These are phyloP conservation scores for Bipolaris cookei DNA, from an alignment of 2,329 filamentous ascomycete species.

Conservation along the genomic window DNA sequence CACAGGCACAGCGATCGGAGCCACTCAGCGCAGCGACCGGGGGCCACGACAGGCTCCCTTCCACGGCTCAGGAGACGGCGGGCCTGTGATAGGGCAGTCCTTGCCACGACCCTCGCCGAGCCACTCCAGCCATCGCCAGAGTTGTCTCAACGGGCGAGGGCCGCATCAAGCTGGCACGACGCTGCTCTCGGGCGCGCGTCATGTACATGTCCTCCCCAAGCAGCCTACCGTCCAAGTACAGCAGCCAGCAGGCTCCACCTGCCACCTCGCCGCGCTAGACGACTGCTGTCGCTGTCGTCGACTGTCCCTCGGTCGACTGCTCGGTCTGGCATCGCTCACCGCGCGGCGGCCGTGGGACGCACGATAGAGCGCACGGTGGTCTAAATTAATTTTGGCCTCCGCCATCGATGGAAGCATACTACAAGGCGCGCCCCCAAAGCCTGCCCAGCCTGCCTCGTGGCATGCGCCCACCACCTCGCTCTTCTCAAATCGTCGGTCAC, in stretches of 20 bases:
- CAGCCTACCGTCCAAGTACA: not conserved
- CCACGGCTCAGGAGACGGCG: conserved; percentile 28
- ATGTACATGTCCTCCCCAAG: conserved; percentile 5
- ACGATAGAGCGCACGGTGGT: conserved; percentile 15
- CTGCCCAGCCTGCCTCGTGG: conserved; percentile 8
- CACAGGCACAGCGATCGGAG: not conserved
- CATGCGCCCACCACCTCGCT: not conserved
- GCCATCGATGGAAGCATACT: not conserved
- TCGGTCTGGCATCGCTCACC: conserved; percentile 15
- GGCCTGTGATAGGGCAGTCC: conserved; percentile 27
- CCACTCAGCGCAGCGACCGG: conserved; percentile 19
- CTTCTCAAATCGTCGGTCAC: not conserved
- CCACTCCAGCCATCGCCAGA: conserved; percentile 15
- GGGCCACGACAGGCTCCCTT: conserved; percentile 15
- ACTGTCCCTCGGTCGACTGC: conserved; percentile 11
- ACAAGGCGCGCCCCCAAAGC: not conserved
- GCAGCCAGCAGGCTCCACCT: conserved; percentile 13
- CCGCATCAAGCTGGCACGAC: conserved; percentile 39
- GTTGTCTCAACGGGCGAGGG: conserved; percentile 29
- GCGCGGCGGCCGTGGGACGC: conserved; percentile 11
- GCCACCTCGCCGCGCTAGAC: conserved; percentile 10
- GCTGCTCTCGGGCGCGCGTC: conserved; percentile 17
- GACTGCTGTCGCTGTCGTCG: conserved; percentile 10
- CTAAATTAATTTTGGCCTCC: conserved; percentile 11
- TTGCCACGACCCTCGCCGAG: conserved; percentile 29